These are phyloP conservation scores for Suillus occidentalis DNA, from an alignment of 768 basidiomycete genomes.

Conservation along the genomic window DNA sequence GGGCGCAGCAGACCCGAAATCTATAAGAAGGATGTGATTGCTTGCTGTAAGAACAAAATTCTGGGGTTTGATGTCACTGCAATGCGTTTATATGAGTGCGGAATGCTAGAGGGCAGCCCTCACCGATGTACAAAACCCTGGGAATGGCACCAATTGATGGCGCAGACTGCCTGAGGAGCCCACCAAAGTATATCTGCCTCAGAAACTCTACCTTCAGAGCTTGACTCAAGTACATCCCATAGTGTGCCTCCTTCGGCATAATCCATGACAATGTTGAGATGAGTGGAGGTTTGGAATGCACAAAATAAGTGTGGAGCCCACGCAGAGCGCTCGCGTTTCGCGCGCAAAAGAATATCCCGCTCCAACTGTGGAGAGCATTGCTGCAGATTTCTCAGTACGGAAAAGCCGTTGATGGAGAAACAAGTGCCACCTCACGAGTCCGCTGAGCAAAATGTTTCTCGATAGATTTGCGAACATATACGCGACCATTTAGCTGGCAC, in stretches of 20 bases:
- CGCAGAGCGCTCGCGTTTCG: slow-evolving; percentile 46
- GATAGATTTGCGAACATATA: slow-evolving; percentile 86
- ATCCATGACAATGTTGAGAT: slow-evolving; percentile 79
- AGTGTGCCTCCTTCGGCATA: slow-evolving; percentile 86
- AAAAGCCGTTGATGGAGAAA: not conserved
- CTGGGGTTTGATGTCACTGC: slow-evolving; percentile 93
- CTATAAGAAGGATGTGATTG: slow-evolving; percentile 79
- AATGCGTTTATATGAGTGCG: not conserved
- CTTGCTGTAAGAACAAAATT: slow-evolving; percentile 81
- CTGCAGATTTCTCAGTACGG: slow-evolving; percentile 38
- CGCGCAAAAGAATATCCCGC: slow-evolving; percentile 73
- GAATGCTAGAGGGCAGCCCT: slow-evolving; percentile 19
- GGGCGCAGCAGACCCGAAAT: slow-evolving; percentile 92
- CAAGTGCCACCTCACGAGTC: slow-evolving; percentile 61
- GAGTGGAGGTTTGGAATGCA: slow-evolving; percentile 76
- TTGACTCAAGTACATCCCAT: slow-evolving; percentile 84
- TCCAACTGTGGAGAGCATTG: slow-evolving; percentile 86
- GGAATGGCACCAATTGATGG: slow-evolving; percentile 88
- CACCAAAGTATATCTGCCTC: slow-evolving; percentile 82
- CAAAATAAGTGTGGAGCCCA: slow-evolving; percentile 85
- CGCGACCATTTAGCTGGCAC: slow-evolving; percentile 64
- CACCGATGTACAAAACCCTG: slow-evolving; percentile 90
- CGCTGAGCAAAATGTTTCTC: slow-evolving; percentile 72
- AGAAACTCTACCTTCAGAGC: slow-evolving; percentile 58
- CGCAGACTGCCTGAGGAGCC: slow-evolving; percentile 80